Evolutionary conservation across 495 filamentous ascomycete genomes (phyloP).

Genomic region (Darksidea phi): DNA sequence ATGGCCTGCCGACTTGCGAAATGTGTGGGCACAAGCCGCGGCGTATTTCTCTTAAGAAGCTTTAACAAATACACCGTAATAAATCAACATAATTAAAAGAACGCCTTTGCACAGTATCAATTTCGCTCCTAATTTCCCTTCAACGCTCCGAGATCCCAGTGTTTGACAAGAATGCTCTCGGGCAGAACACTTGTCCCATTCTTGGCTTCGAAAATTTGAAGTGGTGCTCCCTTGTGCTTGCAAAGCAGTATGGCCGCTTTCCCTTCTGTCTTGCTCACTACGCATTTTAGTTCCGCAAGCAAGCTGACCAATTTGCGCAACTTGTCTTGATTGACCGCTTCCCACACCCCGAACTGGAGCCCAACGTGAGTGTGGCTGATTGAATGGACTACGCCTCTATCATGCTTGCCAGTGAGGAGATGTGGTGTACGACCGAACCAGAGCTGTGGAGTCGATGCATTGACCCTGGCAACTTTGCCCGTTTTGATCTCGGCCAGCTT

Average conservation of each 20-base stretch:
- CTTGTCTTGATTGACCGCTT: conserved; percentile 1
- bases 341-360: not conserved
- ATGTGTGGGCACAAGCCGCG: too few relatives aligned
- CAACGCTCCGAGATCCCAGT: not conserved
- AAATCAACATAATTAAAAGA: too few relatives aligned
- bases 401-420: conserved; percentile 5
- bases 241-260: not conserved
- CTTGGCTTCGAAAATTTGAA: not conserved
- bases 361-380: not conserved
- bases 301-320: conserved; percentile 9
- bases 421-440: conserved; percentile 5
- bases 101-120: too few relatives aligned
- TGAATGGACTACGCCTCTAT: not conserved
- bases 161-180: not conserved
- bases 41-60: too few relatives aligned
- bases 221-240: not conserved
- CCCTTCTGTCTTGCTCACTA: not conserved
- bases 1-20: too few relatives aligned
- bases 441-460: not conserved
- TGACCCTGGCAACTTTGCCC: not conserved
- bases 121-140: too few relatives aligned
- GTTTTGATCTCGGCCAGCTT: conserved; percentile 11
- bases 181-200: not conserved
- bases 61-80: too few relatives aligned
- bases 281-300: not conserved